Conservation (phyloP, 768 basidiomycete genomes). For the Boletus rex-veris region DNA sequence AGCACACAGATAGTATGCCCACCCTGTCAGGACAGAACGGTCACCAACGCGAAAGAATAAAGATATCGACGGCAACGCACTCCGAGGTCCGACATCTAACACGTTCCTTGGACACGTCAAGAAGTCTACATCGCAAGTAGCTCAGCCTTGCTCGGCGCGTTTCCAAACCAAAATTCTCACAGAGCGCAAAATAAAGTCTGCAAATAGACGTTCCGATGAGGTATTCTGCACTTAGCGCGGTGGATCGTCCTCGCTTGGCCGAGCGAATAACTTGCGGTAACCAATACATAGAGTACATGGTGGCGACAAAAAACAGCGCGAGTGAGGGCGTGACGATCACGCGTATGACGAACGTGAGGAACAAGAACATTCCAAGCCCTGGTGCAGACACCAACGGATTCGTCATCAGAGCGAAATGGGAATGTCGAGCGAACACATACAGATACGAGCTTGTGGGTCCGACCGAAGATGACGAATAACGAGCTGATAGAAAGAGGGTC, state of each 20-base stretch:
- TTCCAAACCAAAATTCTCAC: conserved; percentile 43
- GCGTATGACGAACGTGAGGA: conserved; percentile 69
- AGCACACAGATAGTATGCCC: conserved; percentile 58
- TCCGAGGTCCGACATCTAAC: conserved; percentile 70
- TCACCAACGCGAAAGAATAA: not conserved
- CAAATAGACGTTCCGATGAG: conserved; percentile 73
- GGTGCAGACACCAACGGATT: conserved; percentile 4
- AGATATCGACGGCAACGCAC: conserved; percentile 40
- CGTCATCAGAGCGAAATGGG: not conserved
- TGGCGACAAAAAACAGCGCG: conserved; percentile 60
- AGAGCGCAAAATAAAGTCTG: conserved; percentile 66
- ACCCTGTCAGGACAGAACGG: conserved; percentile 39
- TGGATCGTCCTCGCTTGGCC: conserved; percentile 62
- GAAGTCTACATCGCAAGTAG: conserved; percentile 53
- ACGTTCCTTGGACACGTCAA: conserved; percentile 83
- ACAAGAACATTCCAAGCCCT: conserved; percentile 70
- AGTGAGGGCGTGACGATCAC: conserved; percentile 67
- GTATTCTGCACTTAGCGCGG: conserved; percentile 67
- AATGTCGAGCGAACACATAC: conserved; percentile 38
- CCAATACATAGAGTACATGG: conserved; percentile 81
- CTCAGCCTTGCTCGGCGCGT: not conserved
- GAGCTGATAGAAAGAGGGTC: conserved; percentile 41
- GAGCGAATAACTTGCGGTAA: conserved; percentile 81
- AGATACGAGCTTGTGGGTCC: conserved; percentile 69
- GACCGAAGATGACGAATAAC: conserved; percentile 57